Base-by-base conservation (phyloP, 768 basidiomycete species). In the Tylopilus sp. region DNA sequence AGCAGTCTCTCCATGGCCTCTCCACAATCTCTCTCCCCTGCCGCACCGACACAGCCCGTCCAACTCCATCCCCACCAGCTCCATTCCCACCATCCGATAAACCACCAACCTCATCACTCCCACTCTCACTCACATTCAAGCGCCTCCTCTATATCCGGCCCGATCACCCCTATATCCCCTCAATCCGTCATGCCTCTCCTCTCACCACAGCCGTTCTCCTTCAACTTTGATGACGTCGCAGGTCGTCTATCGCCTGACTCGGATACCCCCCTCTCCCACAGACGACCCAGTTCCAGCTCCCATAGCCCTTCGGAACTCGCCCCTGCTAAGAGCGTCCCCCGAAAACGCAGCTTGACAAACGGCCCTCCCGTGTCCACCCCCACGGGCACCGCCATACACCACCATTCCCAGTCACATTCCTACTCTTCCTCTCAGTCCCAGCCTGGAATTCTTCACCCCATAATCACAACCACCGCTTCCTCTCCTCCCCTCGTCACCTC, bases 1-100 rank as follows among this genome's bases (percentile, higher is more conserved):
- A 81, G 81, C 22, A 75, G 79, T 1, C 77, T 89, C 47, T 73
- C 79, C 44, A 86, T 89, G 48, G 69, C 83, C 38, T 86, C 84
- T 20, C 85, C 85, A 9, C 75, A 81, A 8, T 80, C 80, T 53
- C 74, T 83, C 47, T 86, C 85, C 12, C 84, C 86, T 40, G 79
- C 82, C 63, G 79, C 75, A 18, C 75, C 31, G 4, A 6, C 73
- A 52, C 56, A 68, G 66, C 51, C 66, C 63, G 22, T 65, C 79
- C 53, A 82, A 78, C 40, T 79, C 82, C 69, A 87, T 81, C 68
- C 74, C 79, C 50, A 80, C 78, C 47, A 77, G 77, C 52, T 71
- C 76, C 42, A 85, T 79, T 28, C 80, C 73, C 48, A 75, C 79
- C 47, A 75, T 71, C n/a, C 68, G 75, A 23, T 53, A 71, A 63